Percentiles rank a stretch among this genome's conserved stretches.
phyloP scores from a whole-genome alignment of 495 filamentous ascomycete species.

The Podospora australis region DNA sequence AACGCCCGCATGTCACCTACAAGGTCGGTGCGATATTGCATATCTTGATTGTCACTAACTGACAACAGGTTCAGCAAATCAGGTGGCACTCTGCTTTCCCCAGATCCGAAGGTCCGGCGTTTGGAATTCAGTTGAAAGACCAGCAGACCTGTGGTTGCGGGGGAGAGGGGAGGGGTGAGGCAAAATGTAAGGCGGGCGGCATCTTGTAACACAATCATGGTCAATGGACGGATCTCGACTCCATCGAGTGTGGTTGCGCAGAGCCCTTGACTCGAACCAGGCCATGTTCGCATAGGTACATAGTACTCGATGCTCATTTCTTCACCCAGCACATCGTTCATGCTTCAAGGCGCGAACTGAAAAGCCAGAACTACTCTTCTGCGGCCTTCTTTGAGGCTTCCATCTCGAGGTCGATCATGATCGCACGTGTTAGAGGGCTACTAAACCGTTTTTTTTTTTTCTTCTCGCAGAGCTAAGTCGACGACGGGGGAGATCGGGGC shows the following conservation, averaged over 20 bases:
- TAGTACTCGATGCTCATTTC: too few species aligned
- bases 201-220: neutral
- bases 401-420: slow-evolving; percentile 1
- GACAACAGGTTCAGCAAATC: neutral
- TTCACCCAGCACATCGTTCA: neutral
- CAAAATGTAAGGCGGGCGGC: neutral
- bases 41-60: too few species aligned
- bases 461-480: neutral
- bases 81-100: neutral
- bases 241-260: neutral
- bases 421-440: too few species aligned
- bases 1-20: too few species aligned
- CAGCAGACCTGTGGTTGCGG: neutral
- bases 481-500: neutral
- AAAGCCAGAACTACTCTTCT: too few species aligned
- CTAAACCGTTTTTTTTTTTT: too few species aligned
- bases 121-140: neutral
- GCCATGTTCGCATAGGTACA: too few species aligned
- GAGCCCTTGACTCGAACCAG: neutral
- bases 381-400: neutral
- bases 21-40: too few species aligned
- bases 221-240: neutral
- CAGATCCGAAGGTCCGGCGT: slow-evolving; percentile 1
- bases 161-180: neutral
- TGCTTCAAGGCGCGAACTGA: neutral